Evolutionary conservation across 1,139 yeast genomes (phyloP).

Genomic region (Lizanozyma gosingica): DNA sequence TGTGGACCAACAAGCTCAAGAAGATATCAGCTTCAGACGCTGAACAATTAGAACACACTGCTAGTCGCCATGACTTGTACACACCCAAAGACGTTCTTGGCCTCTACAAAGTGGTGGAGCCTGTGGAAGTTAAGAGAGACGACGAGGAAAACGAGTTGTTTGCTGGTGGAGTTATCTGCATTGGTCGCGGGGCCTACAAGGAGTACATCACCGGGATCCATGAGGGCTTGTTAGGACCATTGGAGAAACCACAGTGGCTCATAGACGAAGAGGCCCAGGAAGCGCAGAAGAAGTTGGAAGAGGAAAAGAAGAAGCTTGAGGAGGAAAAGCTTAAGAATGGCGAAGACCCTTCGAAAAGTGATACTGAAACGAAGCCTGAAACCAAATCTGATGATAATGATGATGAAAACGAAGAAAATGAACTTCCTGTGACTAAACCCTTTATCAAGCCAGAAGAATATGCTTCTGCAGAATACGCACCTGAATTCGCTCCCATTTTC

Average conservation of each 20-base stretch:
- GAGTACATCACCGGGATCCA: constrained; percentile 87
- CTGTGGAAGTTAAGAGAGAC: constrained; percentile 31
- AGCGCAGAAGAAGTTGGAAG: constrained; percentile 9
- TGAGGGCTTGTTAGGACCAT: constrained; percentile 91
- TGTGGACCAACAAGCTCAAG: constrained; percentile 7
- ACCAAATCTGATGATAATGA: constrained; percentile 6
- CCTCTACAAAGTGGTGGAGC: constrained; percentile 33
- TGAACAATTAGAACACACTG: constrained; percentile 15
- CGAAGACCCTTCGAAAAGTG: constrained; percentile 5
- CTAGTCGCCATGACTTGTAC: constrained; percentile 33
- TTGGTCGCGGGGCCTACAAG: constrained; percentile 94
- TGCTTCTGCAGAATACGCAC: constrained; percentile 44
- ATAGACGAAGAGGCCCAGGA: constrained; percentile 9
- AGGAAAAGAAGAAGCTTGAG: constrained; percentile 20
- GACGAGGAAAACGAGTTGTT: constrained; percentile 37
- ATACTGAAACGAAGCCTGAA: constrained; percentile 2
- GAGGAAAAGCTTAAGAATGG: constrained; percentile 10
- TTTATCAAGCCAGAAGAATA: constrained; percentile 54
- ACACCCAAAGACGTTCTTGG: constrained; percentile 53
- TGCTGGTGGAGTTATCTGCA: constrained; percentile 82
- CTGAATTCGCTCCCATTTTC: constrained; percentile 38
- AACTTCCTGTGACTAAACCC: constrained; percentile 50
- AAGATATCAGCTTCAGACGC: constrained; percentile 4
- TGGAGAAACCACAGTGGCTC: constrained; percentile 48
- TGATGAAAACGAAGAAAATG: constrained; percentile 19